Conservation (phyloP, 768 basidiomycete genomes). For the Podaxis pistillaris region DNA sequence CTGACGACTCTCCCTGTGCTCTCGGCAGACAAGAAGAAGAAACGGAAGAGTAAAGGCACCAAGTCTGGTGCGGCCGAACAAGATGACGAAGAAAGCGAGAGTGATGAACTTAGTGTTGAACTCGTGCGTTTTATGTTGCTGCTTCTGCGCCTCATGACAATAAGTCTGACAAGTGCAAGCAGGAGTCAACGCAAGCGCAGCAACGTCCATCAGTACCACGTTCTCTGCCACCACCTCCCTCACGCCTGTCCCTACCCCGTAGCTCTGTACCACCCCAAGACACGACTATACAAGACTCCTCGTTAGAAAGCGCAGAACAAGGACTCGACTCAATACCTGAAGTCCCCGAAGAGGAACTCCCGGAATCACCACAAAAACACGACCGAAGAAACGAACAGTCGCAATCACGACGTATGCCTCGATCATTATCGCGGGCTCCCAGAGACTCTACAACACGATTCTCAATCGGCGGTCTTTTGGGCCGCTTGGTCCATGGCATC, state of each 20-base stretch:
- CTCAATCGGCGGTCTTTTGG: slow-evolving; percentile 44
- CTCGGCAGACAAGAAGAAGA: slow-evolving; percentile 62
- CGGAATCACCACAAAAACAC: slow-evolving; percentile 20
- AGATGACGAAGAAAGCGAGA: slow-evolving; percentile 50
- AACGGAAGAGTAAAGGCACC: slow-evolving; percentile 44
- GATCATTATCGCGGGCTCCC: slow-evolving; percentile 23
- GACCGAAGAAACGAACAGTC: slow-evolving; percentile 20
- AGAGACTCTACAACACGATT: slow-evolving; percentile 22
- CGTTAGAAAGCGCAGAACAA: slow-evolving; percentile 44
- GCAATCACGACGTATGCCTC: slow-evolving; percentile 30
- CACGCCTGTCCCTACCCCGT: slow-evolving; percentile 39
- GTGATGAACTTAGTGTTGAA: slow-evolving; percentile 42
- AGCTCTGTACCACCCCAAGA: slow-evolving; percentile 42
- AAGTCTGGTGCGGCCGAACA: slow-evolving; percentile 41
- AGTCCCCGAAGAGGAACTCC: slow-evolving; percentile 48
- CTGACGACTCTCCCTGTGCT: slow-evolving; percentile 68
- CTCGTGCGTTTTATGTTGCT: slow-evolving; percentile 23
- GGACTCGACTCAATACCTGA: slow-evolving; percentile 66
- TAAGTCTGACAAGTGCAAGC: neutral
- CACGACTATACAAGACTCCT: slow-evolving; percentile 29
- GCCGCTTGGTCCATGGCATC: slow-evolving; percentile 34
- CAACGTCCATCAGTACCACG: slow-evolving; percentile 23
- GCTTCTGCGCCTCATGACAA: neutral
- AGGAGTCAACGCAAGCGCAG: slow-evolving; percentile 12
- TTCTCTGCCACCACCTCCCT: slow-evolving; percentile 28